Percentiles rank a stretch among this genome's conserved stretches.
phyloP scores from a whole-genome alignment of 2,329 filamentous ascomycete species.

The Sclerotinia sclerotiorum region DNA sequence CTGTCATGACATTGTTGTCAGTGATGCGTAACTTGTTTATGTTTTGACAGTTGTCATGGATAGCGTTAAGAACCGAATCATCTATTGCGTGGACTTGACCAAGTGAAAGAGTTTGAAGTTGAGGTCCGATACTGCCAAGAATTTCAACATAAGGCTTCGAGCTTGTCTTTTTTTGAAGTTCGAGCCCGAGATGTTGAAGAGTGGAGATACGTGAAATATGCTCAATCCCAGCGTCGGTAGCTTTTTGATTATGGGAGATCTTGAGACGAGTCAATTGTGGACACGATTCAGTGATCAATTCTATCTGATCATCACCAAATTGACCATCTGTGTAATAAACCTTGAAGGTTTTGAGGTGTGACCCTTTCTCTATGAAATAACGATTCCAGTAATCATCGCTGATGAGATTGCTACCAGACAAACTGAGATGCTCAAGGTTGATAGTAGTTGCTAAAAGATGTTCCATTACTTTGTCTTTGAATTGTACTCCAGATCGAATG shows the following conservation, averaged over 20 bases:
- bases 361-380: conserved; percentile 66
- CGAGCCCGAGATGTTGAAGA: conserved; percentile 74
- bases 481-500: conserved; percentile 81
- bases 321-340: conserved; percentile 83
- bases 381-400: conserved; percentile 72
- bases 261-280: conserved; percentile 73
- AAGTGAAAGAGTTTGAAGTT: conserved; percentile 76
- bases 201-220: conserved; percentile 61
- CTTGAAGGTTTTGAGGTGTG: conserved; percentile 65
- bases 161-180: conserved; percentile 57
- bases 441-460: conserved; percentile 75
- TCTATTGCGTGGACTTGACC: conserved; percentile 65
- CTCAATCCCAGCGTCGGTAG: conserved; percentile 65
- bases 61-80: conserved; percentile 66
- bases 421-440: conserved; percentile 68
- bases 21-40: conserved; percentile 79
- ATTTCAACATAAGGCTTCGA: conserved; percentile 60
- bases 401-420: conserved; percentile 83
- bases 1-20: conserved; percentile 73
- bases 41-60: conserved; percentile 67
- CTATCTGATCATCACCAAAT: conserved; percentile 70
- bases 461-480: conserved; percentile 81
- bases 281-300: conserved; percentile 62
- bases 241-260: conserved; percentile 74
- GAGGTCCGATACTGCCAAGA: conserved; percentile 60